phyloP scores from a whole-genome alignment of 129 eudicot genomes.

The Calendula officinalis region DNA sequence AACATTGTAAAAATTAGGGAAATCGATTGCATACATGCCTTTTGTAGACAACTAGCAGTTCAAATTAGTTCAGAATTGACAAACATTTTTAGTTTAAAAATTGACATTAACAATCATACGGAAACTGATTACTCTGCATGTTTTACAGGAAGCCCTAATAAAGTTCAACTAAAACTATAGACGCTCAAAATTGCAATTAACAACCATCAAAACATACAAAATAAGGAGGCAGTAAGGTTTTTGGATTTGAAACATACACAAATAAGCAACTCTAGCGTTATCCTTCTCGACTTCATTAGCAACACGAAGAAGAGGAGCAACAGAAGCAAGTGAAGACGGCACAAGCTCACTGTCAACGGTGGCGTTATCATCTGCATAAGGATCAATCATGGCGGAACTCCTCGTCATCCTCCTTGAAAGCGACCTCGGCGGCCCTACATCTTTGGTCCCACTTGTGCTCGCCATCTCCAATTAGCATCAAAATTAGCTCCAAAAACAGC shows the following conservation, averaged over 20 bases:
- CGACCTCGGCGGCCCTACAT: conserved; percentile 45
- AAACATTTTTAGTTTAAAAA: background rate
- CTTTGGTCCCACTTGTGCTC: conserved; percentile 80
- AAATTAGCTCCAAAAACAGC: background rate
- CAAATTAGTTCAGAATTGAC: too few species aligned
- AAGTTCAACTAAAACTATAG: background rate
- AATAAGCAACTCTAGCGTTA: conserved; percentile 88
- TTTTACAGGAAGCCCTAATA: background rate
- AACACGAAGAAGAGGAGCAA: conserved; percentile 89
- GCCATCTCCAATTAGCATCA: conserved; percentile 48
- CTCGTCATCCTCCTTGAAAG: conserved; percentile 45
- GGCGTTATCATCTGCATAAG: conserved; percentile 41
- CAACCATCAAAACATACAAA: conserved; percentile 9
- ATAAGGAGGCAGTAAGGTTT: background rate
- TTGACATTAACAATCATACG: background rate
- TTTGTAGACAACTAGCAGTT: too few species aligned
- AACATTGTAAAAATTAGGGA: background rate
- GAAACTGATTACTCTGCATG: conserved; percentile 1
- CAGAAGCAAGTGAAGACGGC: conserved; percentile 79
- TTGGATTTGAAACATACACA: conserved; percentile 48
- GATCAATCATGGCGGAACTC: conserved; percentile 51
- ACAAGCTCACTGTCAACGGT: conserved; percentile 84
- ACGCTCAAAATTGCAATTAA: background rate
- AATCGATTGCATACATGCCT: too few species aligned
- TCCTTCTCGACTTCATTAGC: conserved; percentile 81